Base-by-base conservation (phyloP, 202 grass and related monocot genomes). In the Setaria viridis region DNA sequence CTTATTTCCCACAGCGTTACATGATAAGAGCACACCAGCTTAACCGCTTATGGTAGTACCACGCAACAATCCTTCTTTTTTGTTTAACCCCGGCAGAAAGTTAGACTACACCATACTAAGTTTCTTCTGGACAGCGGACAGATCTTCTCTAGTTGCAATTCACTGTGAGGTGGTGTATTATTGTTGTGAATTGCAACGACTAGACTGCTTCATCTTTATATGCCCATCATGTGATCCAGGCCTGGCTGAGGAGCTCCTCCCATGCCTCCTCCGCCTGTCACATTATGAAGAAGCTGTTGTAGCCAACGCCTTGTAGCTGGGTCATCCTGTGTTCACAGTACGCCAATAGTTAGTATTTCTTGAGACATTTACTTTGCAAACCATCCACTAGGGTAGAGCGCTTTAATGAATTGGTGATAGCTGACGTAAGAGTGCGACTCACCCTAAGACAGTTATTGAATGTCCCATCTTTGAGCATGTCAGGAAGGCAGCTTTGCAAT, bases 381-480 rank as follows among this genome's bases (percentile, higher is more conserved):
- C 37, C 9, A 33, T 58, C 74, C 41, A 13, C 70, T 17, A 25
- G 14, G 37, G 15, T 51, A 35, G 57, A 6, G 43, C 47, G 49
- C 11, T 51, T 32, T 41, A 46, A 45, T 32, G 53, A 73, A 58
- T 15, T 80, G 21, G 51, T 11, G 49, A 83, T 2, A 11, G 54
- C 50, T 53, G 33, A 63, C 62, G 57, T 76, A 89, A 72, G 48
- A 82, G 7, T 7, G 8, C 47, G 25, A 85, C 93, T 92, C 58
- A 99, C 97, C 79, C 90, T 89, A 49, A 99, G 97, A 86, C 88
- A 96, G 51, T 54, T 87, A 87, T 93, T 91, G 73, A 99, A 96
- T 71, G 97, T 96, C 9, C 97, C 90, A 33, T 99, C 97, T 90
- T 92, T 96, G 82, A 99, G 77, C 93, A 94, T 94, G 68, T 94